Percentiles rank a stretch among this genome's conserved stretches.
Evolutionary conservation across 495 filamentous ascomycete species (phyloP).

Genomic region (Penicillium daleae): DNA sequence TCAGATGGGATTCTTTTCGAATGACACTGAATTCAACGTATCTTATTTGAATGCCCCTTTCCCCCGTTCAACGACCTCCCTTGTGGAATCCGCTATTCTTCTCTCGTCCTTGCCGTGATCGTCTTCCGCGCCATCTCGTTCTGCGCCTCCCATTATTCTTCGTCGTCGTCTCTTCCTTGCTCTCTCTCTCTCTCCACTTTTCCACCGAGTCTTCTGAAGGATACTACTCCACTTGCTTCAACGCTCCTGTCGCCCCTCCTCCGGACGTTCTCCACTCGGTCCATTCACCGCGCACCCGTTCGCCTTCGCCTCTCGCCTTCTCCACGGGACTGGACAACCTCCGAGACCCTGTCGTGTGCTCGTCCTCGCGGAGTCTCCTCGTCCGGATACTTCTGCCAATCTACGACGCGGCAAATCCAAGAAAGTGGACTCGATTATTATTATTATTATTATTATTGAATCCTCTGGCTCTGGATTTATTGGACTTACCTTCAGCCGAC

Average conservation of each 20-base stretch:
- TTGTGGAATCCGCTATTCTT: neutral
- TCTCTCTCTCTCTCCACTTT: neutral
- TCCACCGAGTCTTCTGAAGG: too few species aligned
- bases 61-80: neutral
- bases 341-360: slow-evolving; percentile 18
- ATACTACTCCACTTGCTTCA: too few species aligned
- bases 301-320: neutral
- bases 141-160: too few species aligned
- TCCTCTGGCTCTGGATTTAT: too few species aligned
- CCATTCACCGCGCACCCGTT: slow-evolving; percentile 26
- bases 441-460: too few species aligned
- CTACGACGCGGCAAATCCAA: too few species aligned
- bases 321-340: slow-evolving; percentile 17
- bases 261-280: slow-evolving; percentile 17
- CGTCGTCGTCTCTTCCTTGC: neutral
- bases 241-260: slow-evolving; percentile 17
- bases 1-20: neutral
- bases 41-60: neutral
- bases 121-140: too few species aligned
- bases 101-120: too few species aligned
- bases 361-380: neutral
- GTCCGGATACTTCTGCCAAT: neutral
- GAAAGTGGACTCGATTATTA: neutral
- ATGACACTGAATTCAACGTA: too few species aligned
- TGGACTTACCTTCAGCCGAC: neutral